Conservation (phyloP, 1,284 basidiomycete species). For the Ganoderma lingzhi region DNA sequence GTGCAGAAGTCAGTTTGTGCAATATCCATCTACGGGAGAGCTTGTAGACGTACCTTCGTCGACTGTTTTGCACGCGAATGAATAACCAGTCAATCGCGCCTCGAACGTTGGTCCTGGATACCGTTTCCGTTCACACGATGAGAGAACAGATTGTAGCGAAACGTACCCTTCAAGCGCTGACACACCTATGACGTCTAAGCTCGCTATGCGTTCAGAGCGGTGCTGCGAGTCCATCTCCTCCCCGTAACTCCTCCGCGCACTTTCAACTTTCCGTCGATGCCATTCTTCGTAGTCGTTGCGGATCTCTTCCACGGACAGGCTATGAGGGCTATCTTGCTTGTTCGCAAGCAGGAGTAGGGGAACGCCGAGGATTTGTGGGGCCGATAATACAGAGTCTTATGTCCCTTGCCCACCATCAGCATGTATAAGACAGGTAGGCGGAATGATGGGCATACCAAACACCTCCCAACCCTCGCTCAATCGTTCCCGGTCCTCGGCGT, state of each 20-base stretch:
- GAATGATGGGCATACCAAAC: conserved; percentile 72
- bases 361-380: conserved; percentile 87
- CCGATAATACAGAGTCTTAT: conserved; percentile 83
- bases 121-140: conserved; percentile 4
- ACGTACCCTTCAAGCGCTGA: conserved; percentile 90
- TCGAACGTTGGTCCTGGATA: conserved; percentile 81
- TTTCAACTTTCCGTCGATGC: conserved; percentile 79
- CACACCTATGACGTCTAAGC: conserved; percentile 90
- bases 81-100: conserved; percentile 95
- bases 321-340: conserved; percentile 86
- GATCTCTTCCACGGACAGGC: conserved; percentile 88
- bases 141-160: neutral
- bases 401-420: conserved; percentile 40
- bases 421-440: neutral
- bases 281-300: conserved; percentile 90
- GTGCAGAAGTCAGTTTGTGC: neutral
- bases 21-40: neutral
- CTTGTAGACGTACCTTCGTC: conserved; percentile 43
- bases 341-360: conserved; percentile 91
- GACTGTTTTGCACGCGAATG: conserved; percentile 89
- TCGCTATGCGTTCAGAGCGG: conserved; percentile 75
- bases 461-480: conserved; percentile 94
- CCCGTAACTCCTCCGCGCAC: conserved; percentile 61
- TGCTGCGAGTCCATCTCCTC: conserved; percentile 59
- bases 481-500: conserved; percentile 87